phyloP scores from a whole-genome alignment of 768 basidiomycete species.

The Clathrus columnatus region DNA sequence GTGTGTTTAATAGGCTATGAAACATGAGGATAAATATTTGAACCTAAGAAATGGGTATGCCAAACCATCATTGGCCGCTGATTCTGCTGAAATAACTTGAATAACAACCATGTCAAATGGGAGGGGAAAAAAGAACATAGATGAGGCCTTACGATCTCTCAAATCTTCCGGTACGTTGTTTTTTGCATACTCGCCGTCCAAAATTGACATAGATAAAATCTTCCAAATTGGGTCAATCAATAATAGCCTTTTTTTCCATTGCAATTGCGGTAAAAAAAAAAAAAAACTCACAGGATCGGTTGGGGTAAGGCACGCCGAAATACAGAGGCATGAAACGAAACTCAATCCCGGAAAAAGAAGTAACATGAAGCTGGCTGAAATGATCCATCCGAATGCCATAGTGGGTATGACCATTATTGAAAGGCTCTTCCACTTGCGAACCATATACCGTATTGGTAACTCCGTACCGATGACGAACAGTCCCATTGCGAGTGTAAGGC shows the following conservation, averaged over 20 bases:
- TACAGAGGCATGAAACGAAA: conserved; percentile 70
- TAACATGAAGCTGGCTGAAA: conserved; percentile 63
- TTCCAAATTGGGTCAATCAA: too few species aligned
- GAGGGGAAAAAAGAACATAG: too few species aligned
- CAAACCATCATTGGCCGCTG: conserved; percentile 91
- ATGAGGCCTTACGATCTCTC: conserved; percentile 31
- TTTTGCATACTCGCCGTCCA: conserved; percentile 52
- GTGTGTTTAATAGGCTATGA: not conserved
- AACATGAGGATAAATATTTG: not conserved
- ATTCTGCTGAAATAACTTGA: conserved; percentile 68
- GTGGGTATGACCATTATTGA: conserved; percentile 68
- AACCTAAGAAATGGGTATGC: conserved; percentile 82
- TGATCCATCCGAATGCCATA: conserved; percentile 80
- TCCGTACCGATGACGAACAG: conserved; percentile 95
- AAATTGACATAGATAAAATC: conserved; percentile 5
- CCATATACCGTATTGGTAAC: conserved; percentile 78
- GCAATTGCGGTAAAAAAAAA: conserved; percentile 34
- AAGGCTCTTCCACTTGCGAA: conserved; percentile 64
- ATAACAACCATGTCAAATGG: too few species aligned
- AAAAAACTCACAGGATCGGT: conserved; percentile 94
- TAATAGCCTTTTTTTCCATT: not conserved
- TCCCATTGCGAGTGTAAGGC: conserved; percentile 82
- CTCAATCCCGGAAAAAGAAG: conserved; percentile 62
- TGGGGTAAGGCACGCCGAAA: conserved; percentile 85
- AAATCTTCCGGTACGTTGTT: conserved; percentile 67